Evolutionary conservation across 805 yeast species (phyloP).

Genomic region (Teunomyces lycoperdinae): DNA sequence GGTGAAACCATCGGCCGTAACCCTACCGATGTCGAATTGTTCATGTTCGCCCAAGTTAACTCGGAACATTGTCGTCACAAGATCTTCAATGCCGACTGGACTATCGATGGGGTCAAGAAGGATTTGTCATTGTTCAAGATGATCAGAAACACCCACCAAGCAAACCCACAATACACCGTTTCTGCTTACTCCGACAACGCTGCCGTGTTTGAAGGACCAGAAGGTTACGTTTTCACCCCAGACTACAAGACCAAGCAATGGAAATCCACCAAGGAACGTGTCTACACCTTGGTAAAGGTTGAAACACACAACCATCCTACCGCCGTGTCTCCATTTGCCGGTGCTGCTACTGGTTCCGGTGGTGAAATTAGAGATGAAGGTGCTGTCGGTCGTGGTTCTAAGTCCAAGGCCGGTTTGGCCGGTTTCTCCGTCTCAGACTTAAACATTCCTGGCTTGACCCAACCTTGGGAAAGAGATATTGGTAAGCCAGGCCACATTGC

Average conservation of each 20-base stretch:
- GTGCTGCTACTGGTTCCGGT: constrained; percentile 99
- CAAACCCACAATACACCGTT: constrained; percentile 76
- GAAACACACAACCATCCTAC: constrained; percentile 99
- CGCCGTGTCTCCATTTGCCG: constrained; percentile 98
- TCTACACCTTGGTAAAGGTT: constrained; percentile 89
- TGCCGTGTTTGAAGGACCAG: constrained; percentile 86
- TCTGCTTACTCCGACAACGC: constrained; percentile 98
- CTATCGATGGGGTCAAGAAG: constrained; percentile 78
- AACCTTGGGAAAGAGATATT: constrained; percentile 92
- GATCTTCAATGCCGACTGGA: constrained; percentile 98
- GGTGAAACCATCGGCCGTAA: constrained; percentile 72
- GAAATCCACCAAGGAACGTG: constrained; percentile 70
- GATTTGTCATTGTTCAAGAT: constrained; percentile 79
- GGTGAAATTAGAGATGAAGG: constrained; percentile 99
- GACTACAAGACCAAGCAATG: constrained; percentile 70
- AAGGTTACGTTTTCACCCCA: constrained; percentile 77
- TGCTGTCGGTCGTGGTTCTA: constrained; percentile 98
- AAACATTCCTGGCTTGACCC: constrained; percentile 76
- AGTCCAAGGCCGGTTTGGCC: constrained; percentile 91
- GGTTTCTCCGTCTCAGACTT: constrained; percentile 93
- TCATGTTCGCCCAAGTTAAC: constrained; percentile 99
- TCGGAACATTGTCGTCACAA: constrained; percentile 99
- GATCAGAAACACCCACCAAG: constrained; percentile 90
- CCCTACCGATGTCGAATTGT: constrained; percentile 96
- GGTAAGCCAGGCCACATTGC: constrained; percentile 95